Evolutionary conservation across 129 eudicot species (phyloP).

Genomic region (Flaveria trinervia): DNA sequence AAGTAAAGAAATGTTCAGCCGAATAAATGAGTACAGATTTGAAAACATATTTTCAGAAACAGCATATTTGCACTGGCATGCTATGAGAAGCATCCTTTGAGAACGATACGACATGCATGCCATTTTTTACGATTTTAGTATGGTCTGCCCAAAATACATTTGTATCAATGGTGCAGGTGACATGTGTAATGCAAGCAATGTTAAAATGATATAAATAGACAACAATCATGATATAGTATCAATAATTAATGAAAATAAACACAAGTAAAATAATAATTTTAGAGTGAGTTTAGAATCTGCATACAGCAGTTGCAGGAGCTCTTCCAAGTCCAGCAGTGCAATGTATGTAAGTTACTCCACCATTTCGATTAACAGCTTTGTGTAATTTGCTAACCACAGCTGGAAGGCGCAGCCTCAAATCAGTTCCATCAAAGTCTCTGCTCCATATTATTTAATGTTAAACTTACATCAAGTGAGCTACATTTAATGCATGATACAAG

Average conservation of each 20-base stretch:
- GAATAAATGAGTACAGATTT: background rate
- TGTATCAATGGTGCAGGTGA: slow-evolving; percentile 2
- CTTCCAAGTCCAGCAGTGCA: slow-evolving; percentile 99
- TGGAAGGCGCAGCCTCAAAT: slow-evolving; percentile 90
- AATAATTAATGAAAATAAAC: background rate
- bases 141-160: slow-evolving; percentile 6
- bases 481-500: slow-evolving; percentile 6
- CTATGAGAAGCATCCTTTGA: background rate
- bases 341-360: slow-evolving; percentile 89
- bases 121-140: background rate
- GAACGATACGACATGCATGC: background rate
- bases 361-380: slow-evolving; percentile 75
- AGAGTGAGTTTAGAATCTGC: slow-evolving; percentile 23
- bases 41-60: slow-evolving; percentile 4
- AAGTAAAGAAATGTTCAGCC: background rate
- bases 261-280: background rate
- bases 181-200: slow-evolving; percentile 1
- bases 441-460: slow-evolving; percentile 26
- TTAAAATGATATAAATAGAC: background rate
- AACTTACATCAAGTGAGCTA: slow-evolving; percentile 7
- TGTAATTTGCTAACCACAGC: slow-evolving; percentile 86
- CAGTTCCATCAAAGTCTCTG: slow-evolving; percentile 96
- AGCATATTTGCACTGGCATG: background rate
- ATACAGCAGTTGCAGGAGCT: slow-evolving; percentile 97
- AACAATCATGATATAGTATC: background rate